These are phyloP conservation scores for Colletotrichum endophyticum DNA, from an alignment of 2,329 filamentous ascomycete genomes.

Conservation along the genomic window DNA sequence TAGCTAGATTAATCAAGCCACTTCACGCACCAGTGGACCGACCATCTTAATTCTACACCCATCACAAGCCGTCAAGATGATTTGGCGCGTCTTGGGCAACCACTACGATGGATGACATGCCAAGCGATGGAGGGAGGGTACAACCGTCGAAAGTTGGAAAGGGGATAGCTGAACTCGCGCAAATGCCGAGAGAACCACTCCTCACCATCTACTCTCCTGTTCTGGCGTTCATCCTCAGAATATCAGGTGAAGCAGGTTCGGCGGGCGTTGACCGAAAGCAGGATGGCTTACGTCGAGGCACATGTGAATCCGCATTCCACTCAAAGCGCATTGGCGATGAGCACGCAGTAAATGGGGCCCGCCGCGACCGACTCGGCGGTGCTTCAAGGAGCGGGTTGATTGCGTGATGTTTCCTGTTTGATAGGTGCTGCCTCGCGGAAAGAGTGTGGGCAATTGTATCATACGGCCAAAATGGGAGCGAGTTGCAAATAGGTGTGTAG, in stretches of 20 bases:
- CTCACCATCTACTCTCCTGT: background rate
- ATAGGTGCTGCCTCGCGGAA: background rate
- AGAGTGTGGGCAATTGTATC: background rate
- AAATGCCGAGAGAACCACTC: background rate
- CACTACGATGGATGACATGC: background rate
- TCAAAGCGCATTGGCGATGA: background rate
- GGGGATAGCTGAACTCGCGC: background rate
- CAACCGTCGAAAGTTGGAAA: background rate
- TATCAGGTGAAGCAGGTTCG: background rate
- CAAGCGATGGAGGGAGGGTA: background rate
- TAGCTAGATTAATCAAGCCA: too few species aligned
- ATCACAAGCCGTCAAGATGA: background rate
- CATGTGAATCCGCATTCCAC: background rate
- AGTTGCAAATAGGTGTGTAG: background rate
- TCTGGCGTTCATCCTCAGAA: background rate
- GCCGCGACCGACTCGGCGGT: background rate
- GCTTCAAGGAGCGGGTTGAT: background rate
- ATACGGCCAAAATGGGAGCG: background rate
- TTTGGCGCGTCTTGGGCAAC: background rate
- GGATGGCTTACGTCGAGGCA: background rate
- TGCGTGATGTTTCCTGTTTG: constrained; percentile 9
- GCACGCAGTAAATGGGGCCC: background rate
- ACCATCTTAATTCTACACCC: background rate
- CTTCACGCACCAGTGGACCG: background rate
- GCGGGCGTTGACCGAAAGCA: constrained; percentile 1